These are phyloP conservation scores for Saccharomycopsis schoenii DNA, from an alignment of 805 yeast genomes.

Conservation along the genomic window DNA sequence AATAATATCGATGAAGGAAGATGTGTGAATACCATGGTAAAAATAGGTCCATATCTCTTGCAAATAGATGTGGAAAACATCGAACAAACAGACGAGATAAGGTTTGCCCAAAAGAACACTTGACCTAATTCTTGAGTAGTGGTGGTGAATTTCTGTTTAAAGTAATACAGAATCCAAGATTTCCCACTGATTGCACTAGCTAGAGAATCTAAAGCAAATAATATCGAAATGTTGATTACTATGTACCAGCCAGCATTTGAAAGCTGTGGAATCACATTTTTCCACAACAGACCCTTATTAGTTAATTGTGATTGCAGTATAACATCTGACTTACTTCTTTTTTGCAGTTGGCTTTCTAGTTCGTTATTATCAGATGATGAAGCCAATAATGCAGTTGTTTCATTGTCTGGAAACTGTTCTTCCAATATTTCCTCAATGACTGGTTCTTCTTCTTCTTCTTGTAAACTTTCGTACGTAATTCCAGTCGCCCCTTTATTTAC, in stretches of 20 bases:
- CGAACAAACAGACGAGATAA: background rate
- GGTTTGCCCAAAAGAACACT: background rate
- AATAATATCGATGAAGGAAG: conserved; percentile 1
- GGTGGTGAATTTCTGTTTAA: background rate
- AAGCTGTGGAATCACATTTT: background rate
- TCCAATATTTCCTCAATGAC: background rate
- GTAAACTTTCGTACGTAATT: background rate
- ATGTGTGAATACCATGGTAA: background rate
- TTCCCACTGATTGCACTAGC: background rate
- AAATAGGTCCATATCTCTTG: background rate
- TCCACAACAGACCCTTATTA: background rate
- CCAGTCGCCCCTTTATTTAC: background rate
- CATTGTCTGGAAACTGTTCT: background rate
- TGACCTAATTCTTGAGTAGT: background rate
- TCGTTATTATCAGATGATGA: background rate
- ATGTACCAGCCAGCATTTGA: background rate
- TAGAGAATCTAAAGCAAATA: background rate
- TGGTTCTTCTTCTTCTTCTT: background rate
- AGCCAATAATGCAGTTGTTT: background rate
- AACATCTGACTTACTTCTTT: background rate
- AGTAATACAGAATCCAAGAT: conserved; percentile 1
- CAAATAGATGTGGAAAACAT: background rate
- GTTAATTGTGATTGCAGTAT: background rate
- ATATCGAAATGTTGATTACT: background rate
- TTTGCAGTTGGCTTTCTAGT: background rate